phyloP scores from a whole-genome alignment of 176 grass and related monocot species.

The Carex pumila region DNA sequence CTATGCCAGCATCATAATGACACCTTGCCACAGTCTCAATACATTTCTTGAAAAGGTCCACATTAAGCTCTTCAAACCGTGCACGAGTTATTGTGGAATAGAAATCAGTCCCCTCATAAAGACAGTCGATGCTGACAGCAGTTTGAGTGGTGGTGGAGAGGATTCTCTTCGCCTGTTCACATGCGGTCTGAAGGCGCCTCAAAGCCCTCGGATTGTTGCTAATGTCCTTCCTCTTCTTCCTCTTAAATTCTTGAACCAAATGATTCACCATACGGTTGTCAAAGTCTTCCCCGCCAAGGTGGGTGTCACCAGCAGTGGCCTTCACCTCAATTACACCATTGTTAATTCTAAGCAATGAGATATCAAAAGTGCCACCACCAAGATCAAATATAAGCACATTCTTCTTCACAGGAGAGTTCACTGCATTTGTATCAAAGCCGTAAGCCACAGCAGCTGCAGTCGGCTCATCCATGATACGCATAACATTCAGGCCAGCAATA shows the following conservation, averaged over 20 bases:
- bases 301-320: slow-evolving; percentile 3
- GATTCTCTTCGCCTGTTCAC: slow-evolving; percentile 19
- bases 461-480: neutral
- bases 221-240: neutral
- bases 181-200: neutral
- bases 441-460: neutral
- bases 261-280: neutral
- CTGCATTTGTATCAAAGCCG: neutral
- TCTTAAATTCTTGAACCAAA: neutral
- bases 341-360: neutral
- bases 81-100: slow-evolving; percentile 24
- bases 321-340: neutral
- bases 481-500: neutral
- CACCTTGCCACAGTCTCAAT: slow-evolving; percentile 34
- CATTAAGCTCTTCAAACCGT: slow-evolving; percentile 35
- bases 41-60: slow-evolving; percentile 31
- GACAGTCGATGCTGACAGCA: slow-evolving; percentile 25
- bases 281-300: neutral
- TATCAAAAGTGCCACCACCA: neutral
- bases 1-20: slow-evolving; percentile 24
- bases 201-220: neutral
- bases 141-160: slow-evolving; percentile 27
- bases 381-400: neutral
- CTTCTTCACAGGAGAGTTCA: neutral
- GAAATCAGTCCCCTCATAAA: slow-evolving; percentile 36